Evolutionary conservation across 1,284 basidiomycete species (phyloP).

Genomic region (Tilletia indica): DNA sequence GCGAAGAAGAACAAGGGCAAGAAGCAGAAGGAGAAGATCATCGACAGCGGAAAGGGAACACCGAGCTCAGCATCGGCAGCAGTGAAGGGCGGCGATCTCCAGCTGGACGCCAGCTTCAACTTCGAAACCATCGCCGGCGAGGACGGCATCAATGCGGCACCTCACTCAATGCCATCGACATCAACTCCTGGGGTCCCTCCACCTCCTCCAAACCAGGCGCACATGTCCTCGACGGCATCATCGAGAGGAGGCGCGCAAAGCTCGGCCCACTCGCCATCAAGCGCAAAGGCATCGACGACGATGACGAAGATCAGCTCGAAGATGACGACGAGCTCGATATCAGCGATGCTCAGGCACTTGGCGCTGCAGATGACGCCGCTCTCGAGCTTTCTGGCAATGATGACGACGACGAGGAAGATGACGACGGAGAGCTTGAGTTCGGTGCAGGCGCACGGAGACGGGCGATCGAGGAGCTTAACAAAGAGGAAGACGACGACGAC

Average conservation of each 20-base stretch:
- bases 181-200: constrained; percentile 22
- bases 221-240: constrained; percentile 53
- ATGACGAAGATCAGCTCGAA: constrained; percentile 27
- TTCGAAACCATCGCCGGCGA: constrained; percentile 41
- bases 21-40: constrained; percentile 44
- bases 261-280: constrained; percentile 14
- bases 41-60: constrained; percentile 28
- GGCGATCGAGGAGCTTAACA: constrained; percentile 41
- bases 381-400: constrained; percentile 61
- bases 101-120: constrained; percentile 37
- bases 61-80: neutral
- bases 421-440: constrained; percentile 66
- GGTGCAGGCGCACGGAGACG: constrained; percentile 25
- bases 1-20: neutral
- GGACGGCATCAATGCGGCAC: constrained; percentile 23
- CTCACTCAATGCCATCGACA: constrained; percentile 24
- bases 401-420: constrained; percentile 42
- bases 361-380: constrained; percentile 56
- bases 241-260: constrained; percentile 45
- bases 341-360: constrained; percentile 34
- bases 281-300: constrained; percentile 21
- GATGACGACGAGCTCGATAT: constrained; percentile 39
- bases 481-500: constrained; percentile 40
- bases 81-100: constrained; percentile 23
- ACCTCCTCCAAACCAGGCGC: constrained; percentile 8